Conservation (phyloP, 2,329 filamentous ascomycete genomes). For the Aspergillus fumigatiaffinis region DNA sequence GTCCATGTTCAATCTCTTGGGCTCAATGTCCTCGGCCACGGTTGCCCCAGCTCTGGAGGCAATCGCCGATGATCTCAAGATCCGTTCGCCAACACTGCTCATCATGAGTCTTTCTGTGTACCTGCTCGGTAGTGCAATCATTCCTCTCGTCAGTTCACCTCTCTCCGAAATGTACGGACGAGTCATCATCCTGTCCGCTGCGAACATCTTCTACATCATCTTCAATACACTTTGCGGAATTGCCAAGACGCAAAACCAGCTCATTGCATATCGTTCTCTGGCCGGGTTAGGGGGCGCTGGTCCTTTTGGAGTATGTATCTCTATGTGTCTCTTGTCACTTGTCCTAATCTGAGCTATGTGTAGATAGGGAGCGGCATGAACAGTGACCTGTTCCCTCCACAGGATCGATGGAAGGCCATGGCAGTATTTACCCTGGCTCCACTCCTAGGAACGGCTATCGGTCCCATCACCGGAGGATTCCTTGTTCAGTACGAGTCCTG, state of each 20-base stretch:
- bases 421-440: slow-evolving; percentile 60
- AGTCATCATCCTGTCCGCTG: slow-evolving; percentile 48
- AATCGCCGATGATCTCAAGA: slow-evolving; percentile 51
- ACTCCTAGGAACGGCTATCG: slow-evolving; percentile 61
- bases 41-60: slow-evolving; percentile 47
- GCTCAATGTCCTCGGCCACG: slow-evolving; percentile 62
- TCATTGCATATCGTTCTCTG: slow-evolving; percentile 1
- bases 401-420: slow-evolving; percentile 60
- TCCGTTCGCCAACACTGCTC: slow-evolving; percentile 41
- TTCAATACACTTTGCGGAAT: slow-evolving; percentile 58
- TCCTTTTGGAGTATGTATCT: slow-evolving; percentile 45
- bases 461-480: slow-evolving; percentile 63
- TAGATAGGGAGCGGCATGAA: slow-evolving; percentile 47
- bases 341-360: background rate
- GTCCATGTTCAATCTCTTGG: slow-evolving; percentile 57
- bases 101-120: slow-evolving; percentile 53
- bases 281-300: slow-evolving; percentile 5
- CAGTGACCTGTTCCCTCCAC: slow-evolving; percentile 57
- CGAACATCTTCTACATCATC: slow-evolving; percentile 51
- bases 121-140: slow-evolving; percentile 51
- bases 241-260: background rate
- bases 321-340: slow-evolving; percentile 33
- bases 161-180: slow-evolving; percentile 54
- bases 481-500: slow-evolving; percentile 61
- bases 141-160: slow-evolving; percentile 49